Conservation (phyloP, 2,329 filamentous ascomycete species). For the Aspergillus unguis region DNA sequence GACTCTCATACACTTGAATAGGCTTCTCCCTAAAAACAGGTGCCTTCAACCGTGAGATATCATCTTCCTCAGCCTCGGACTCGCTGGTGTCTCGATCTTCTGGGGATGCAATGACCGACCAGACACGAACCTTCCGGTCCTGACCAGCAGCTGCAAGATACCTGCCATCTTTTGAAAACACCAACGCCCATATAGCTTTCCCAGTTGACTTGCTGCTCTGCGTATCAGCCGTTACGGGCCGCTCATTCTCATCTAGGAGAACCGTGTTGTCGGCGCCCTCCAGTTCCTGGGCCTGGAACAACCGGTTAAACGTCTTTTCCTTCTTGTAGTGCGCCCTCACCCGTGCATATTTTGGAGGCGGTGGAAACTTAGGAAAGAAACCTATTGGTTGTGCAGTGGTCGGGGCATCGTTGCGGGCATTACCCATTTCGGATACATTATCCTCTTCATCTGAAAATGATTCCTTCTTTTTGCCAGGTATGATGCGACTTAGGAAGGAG, state of each 20-base stretch:
- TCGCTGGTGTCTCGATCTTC: slow-evolving; percentile 76
- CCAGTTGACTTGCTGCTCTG: slow-evolving; percentile 35
- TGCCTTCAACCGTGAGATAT: slow-evolving; percentile 67
- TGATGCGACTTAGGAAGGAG: slow-evolving; percentile 86
- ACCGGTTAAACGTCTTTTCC: slow-evolving; percentile 72
- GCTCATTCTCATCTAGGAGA: slow-evolving; percentile 29
- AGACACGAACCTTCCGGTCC: slow-evolving; percentile 80
- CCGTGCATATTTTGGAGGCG: slow-evolving; percentile 86
- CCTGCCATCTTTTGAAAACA: slow-evolving; percentile 88
- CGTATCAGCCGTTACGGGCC: slow-evolving; percentile 21
- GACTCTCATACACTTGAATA: slow-evolving; percentile 74
- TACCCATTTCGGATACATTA: slow-evolving; percentile 68
- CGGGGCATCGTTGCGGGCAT: slow-evolving; percentile 71
- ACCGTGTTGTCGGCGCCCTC: slow-evolving; percentile 51
- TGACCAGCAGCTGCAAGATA: slow-evolving; percentile 91
- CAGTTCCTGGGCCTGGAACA: slow-evolving; percentile 93
- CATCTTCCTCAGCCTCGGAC: slow-evolving; percentile 61
- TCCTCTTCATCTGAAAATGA: slow-evolving; percentile 45
- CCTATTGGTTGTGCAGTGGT: slow-evolving; percentile 74
- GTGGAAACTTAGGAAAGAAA: slow-evolving; percentile 82
- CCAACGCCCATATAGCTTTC: slow-evolving; percentile 82
- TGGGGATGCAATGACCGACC: slow-evolving; percentile 77
- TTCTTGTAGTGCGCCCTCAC: slow-evolving; percentile 79
- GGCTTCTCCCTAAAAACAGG: slow-evolving; percentile 84
- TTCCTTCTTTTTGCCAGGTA: slow-evolving; percentile 71